Base-by-base conservation (phyloP, 192 early-diverging fungal genomes). In the Martensiomyces pterosporus region DNA sequence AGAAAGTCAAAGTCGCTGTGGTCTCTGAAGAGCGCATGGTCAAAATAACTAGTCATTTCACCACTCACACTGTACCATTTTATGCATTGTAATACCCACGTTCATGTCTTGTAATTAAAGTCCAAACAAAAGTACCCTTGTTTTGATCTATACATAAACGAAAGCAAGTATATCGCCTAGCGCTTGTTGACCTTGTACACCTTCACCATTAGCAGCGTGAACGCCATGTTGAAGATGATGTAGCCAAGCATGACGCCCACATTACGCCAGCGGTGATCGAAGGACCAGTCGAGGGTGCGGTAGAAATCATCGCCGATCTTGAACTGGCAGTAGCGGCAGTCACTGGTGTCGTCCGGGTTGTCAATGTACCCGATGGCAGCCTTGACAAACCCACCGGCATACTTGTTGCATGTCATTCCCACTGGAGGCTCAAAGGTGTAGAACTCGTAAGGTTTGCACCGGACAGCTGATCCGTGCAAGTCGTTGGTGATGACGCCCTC, bases 241-340 rank as follows among this genome's bases (percentile, higher is more conserved):
- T 61, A 81, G 3, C 53, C 60, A 37, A 51, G 49, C 4, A 81
- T 23, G 47, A 81, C 77, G 32, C 61, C 69, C 26, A 69, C 77
- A 24, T 81, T 74, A 14, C 79, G 47, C 60, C 67, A 81, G 26
- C 77, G 60, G 40, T 79, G 52, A 17, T 44, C 63, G 19, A 56
- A 76, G 18, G 44, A 40, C 68, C 72, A 75, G 17, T 60, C 73
- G 12, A 78, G 53, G 10, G 6, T 32, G 0, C 39, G 47, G n/a
- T 69, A 80, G 44, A 73, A 82, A 27, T 83, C 75, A 16, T 81
- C 51, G 4, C 78, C 80, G 18, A 48, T 25, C 16, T 47, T 55
- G 44, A 69, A 79, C 2, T 43, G 43, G 41, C 82, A 86, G 64
- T 81, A 86, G 23, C 70, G 52, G 49, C 84, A 86, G 0, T 17